Conservation (phyloP, 2,329 filamentous ascomycete genomes). For the Scytalidium lignicola region DNA sequence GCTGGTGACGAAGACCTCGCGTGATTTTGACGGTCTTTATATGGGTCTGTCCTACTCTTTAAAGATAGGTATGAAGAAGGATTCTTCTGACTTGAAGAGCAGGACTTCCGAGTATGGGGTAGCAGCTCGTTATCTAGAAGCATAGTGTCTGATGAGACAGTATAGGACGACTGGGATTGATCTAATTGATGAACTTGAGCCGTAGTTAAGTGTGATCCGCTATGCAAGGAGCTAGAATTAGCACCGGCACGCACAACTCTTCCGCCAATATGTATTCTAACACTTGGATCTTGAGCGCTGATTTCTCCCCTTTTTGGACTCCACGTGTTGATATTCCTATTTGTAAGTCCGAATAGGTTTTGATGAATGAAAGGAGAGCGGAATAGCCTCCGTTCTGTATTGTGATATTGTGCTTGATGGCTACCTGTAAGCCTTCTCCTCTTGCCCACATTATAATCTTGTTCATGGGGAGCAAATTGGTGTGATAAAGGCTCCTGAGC, state of each 20-base stretch:
- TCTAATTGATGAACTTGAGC: background rate
- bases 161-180: conserved; percentile 1
- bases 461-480: conserved; percentile 13
- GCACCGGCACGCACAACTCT: conserved; percentile 16
- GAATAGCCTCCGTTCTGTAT: background rate
- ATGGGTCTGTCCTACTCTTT: background rate
- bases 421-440: conserved; percentile 18
- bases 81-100: background rate
- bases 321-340: background rate
- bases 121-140: conserved; percentile 19
- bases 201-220: conserved; percentile 3
- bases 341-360: background rate
- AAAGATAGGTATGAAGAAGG: too few relatives aligned
- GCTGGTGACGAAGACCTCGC: conserved; percentile 13
- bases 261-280: conserved; percentile 24
- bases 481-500: conserved; percentile 18
- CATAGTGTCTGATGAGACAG: conserved; percentile 24
- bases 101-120: background rate
- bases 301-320: background rate
- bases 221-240: conserved; percentile 19
- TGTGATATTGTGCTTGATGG: conserved; percentile 18
- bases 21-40: background rate
- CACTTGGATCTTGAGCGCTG: conserved; percentile 1
- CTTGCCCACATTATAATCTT: conserved; percentile 21
- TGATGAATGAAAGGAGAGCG: conserved; percentile 13